Evolutionary conservation across 208 protist genomes (phyloP), one percentile per base, ranked within the genome.

Genomic region (Acanthamoeba lenticulata): DNA sequence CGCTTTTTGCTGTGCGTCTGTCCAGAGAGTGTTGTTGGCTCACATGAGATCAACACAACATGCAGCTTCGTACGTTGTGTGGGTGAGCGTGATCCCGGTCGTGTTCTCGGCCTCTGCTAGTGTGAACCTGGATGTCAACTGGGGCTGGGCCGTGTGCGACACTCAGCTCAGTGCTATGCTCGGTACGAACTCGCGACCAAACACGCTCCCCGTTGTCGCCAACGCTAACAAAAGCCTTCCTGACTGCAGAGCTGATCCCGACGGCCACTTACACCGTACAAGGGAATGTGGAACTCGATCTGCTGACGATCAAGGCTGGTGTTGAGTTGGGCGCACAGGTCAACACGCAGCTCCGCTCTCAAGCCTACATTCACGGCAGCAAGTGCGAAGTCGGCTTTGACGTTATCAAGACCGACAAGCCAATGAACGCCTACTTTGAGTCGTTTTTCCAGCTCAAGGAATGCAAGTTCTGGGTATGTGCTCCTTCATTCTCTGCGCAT

Each of bases 121-220:
- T 45, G 44, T 95, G 13, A 93, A n/a, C 57, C 40, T 95, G 7
- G 45, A 95, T 52, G 67, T 81, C 32, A 6, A 44, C 24, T 95
- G 94, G 94, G 94, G 94, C 47, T 95, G 94, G 94, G 42, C 81
- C 72, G 49, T 95, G 19, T 95, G 94, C 89, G 94, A 95, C 40
- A 38, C 47, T 36, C 36, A 65, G 36, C 81, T 95, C 45, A 77
- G 38, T 9, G 92, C 92, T 9, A 44, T 95, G 17, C 24, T 95
- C n/a, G n/a, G n/a, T n/a, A n/a, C n/a, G n/a, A n/a, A n/a, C n/a
- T n/a, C n/a, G n/a, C n/a, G n/a, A n/a, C n/a, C n/a, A n/a, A n/a
- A n/a, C n/a, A n/a, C n/a, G n/a, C n/a, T n/a, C n/a, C n/a, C n/a
- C n/a, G n/a, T n/a, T n/a, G n/a, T n/a, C n/a, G n/a, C n/a, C n/a